Percentiles rank a stretch among this genome's conserved stretches.
Evolutionary conservation across 768 basidiomycete genomes (phyloP).

Genomic region (Brasilioporus rufonigricans): DNA sequence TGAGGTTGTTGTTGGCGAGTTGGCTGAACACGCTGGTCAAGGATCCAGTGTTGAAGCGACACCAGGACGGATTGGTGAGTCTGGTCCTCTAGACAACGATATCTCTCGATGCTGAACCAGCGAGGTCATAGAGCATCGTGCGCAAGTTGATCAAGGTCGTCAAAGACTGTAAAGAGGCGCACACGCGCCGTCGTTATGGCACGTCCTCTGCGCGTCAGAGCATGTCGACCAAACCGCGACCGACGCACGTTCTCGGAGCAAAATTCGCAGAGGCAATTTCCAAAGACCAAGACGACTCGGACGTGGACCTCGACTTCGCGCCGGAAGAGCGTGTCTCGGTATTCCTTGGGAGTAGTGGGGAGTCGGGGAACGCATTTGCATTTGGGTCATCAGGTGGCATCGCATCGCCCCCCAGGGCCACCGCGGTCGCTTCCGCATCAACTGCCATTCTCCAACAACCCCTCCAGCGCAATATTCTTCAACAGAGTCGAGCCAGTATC

Average conservation of each 20-base stretch:
- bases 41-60: conserved; percentile 67
- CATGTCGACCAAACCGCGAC: conserved; percentile 32
- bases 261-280: conserved; percentile 60
- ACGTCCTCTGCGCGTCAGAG: conserved; percentile 32
- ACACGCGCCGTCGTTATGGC: conserved; percentile 41
- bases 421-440: conserved; percentile 53
- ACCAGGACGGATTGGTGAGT: conserved; percentile 71
- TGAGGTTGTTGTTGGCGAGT: conserved; percentile 66
- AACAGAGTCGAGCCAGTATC: conserved; percentile 39
- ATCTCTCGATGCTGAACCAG: conserved; percentile 4
- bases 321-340: conserved; percentile 45
- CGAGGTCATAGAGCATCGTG: conserved; percentile 61
- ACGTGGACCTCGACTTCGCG: conserved; percentile 77
- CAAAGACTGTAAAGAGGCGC: conserved; percentile 73
- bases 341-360: conserved; percentile 33
- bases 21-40: conserved; percentile 80
- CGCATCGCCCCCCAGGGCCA: conserved; percentile 38
- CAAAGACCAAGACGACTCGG: conserved; percentile 56
- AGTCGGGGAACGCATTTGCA: conserved; percentile 47
- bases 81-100: neutral
- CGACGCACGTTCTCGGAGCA: conserved; percentile 53
- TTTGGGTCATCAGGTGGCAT: conserved; percentile 26
- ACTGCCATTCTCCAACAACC: conserved; percentile 66
- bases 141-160: conserved; percentile 80
- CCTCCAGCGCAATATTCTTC: conserved; percentile 48